Percentiles rank a stretch among this genome's conserved stretches.
These are phyloP conservation scores for Helicocarpus griseus DNA, from an alignment of 2,329 filamentous ascomycete genomes.

Conservation along the genomic window DNA sequence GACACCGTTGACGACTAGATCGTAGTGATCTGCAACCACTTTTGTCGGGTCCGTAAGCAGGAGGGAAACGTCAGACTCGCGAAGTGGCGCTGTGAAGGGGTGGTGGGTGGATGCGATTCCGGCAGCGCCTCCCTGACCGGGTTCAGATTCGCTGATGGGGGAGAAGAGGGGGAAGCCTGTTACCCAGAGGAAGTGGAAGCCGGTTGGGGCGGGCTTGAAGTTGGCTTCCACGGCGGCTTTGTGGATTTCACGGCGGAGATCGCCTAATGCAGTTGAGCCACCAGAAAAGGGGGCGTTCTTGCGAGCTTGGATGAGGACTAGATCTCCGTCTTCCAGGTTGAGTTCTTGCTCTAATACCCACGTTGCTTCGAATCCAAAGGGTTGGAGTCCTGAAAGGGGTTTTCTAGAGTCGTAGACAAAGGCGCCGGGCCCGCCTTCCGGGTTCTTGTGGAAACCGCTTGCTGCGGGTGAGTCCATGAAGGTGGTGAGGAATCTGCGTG, in stretches of 20 bases:
- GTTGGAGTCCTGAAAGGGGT: slow-evolving; percentile 66
- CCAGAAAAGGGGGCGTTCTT: slow-evolving; percentile 55
- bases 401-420: slow-evolving; percentile 64
- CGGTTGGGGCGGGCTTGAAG: slow-evolving; percentile 41
- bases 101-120: slow-evolving; percentile 86
- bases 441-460: slow-evolving; percentile 54
- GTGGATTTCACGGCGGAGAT: slow-evolving; percentile 61
- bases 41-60: slow-evolving; percentile 62
- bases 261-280: slow-evolving; percentile 63
- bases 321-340: slow-evolving; percentile 58
- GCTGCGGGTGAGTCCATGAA: slow-evolving; percentile 61
- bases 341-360: slow-evolving; percentile 47
- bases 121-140: slow-evolving; percentile 70
- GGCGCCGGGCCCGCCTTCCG: slow-evolving; percentile 68
- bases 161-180: slow-evolving; percentile 89
- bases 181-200: slow-evolving; percentile 72
- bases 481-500: slow-evolving; percentile 51
- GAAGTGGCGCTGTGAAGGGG: slow-evolving; percentile 84
- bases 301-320: slow-evolving; percentile 74
- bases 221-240: slow-evolving; percentile 55
- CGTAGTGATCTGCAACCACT: slow-evolving; percentile 80
- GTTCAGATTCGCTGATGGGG: slow-evolving; percentile 52
- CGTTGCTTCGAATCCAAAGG: slow-evolving; percentile 64
- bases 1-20: slow-evolving; percentile 89
- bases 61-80: slow-evolving; percentile 60